Evolutionary conservation across 2,329 filamentous ascomycete genomes (phyloP).

Genomic region (Colletotrichum sp.): DNA sequence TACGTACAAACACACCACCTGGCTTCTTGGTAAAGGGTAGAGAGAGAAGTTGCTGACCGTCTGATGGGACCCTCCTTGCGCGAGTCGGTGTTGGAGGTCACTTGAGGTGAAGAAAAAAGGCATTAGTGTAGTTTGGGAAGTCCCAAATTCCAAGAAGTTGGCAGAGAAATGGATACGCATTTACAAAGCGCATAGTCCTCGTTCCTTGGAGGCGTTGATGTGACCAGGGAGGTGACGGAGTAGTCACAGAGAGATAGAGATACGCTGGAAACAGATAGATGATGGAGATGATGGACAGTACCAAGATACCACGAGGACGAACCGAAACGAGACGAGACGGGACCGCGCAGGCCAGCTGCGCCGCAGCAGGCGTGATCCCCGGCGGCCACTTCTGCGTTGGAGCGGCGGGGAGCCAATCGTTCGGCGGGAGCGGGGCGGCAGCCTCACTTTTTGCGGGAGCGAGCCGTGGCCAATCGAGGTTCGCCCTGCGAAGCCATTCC

Average conservation of each 20-base stretch:
- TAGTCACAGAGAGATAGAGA: background rate
- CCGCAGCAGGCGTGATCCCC: background rate
- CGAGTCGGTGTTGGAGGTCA: background rate
- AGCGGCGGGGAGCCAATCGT: conserved; percentile 10
- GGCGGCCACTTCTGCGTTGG: background rate
- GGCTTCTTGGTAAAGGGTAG: background rate
- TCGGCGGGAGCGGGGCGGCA: background rate
- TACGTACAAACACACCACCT: background rate
- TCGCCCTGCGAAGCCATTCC: background rate
- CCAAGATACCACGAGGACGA: background rate
- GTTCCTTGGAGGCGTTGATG: background rate
- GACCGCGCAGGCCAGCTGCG: background rate
- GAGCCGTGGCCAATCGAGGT: conserved; percentile 12
- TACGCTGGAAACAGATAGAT: background rate
- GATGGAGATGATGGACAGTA: background rate
- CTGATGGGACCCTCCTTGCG: background rate
- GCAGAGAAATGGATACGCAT: background rate
- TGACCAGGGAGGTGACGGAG: background rate
- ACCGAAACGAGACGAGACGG: background rate
- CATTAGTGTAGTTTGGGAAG: background rate
- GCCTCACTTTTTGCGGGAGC: conserved; percentile 21
- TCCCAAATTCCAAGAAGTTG: background rate
- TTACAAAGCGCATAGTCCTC: background rate
- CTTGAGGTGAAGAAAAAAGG: background rate
- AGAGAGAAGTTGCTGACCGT: background rate